A percentile compares a stretch with the other conserved stretches of the same genome.
Evolutionary conservation across 495 filamentous ascomycete species (phyloP).

Genomic region (Hamigera avellanea): DNA sequence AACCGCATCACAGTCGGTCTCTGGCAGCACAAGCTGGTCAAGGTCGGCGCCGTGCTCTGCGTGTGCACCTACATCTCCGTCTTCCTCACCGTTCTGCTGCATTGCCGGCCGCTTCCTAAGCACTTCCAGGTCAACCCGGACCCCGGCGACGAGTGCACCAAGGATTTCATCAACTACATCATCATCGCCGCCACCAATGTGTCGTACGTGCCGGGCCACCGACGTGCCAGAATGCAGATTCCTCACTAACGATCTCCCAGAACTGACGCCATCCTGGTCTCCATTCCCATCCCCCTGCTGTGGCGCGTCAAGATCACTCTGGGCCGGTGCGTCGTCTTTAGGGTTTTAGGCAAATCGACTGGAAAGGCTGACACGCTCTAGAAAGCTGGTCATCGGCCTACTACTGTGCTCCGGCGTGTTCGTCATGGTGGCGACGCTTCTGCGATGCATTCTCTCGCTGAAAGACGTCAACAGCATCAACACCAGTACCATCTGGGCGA

Average conservation of each 20-base stretch:
- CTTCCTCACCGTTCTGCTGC: slow-evolving; percentile 28
- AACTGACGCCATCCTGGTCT: slow-evolving; percentile 10
- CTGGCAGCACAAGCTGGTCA: slow-evolving; percentile 12
- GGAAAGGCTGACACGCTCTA: too few species aligned
- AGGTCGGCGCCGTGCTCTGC: slow-evolving; percentile 18
- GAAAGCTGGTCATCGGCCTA: too few species aligned
- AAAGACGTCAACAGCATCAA: slow-evolving; percentile 12
- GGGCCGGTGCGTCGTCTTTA: slow-evolving; percentile 13
- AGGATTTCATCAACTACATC: slow-evolving; percentile 9
- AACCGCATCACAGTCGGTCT: slow-evolving; percentile 32
- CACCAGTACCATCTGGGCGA: slow-evolving; percentile 13
- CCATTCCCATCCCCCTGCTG: slow-evolving; percentile 10
- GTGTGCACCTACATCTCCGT: slow-evolving; percentile 29
- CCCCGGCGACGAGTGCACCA: slow-evolving; percentile 24
- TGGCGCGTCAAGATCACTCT: slow-evolving; percentile 2
- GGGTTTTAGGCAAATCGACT: too few species aligned
- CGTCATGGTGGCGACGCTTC: too few species aligned
- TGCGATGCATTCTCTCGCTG: too few species aligned
- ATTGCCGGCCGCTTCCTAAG: slow-evolving; percentile 30
- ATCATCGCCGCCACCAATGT: slow-evolving; percentile 9
- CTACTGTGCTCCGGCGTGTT: too few species aligned
- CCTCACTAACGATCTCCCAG: too few species aligned
- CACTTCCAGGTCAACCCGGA: slow-evolving; percentile 38
- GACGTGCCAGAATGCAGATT: too few species aligned
- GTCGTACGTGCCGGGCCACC: too few species aligned